phyloP scores from a whole-genome alignment of 306 rosid genomes.

The Medicago arabica region DNA sequence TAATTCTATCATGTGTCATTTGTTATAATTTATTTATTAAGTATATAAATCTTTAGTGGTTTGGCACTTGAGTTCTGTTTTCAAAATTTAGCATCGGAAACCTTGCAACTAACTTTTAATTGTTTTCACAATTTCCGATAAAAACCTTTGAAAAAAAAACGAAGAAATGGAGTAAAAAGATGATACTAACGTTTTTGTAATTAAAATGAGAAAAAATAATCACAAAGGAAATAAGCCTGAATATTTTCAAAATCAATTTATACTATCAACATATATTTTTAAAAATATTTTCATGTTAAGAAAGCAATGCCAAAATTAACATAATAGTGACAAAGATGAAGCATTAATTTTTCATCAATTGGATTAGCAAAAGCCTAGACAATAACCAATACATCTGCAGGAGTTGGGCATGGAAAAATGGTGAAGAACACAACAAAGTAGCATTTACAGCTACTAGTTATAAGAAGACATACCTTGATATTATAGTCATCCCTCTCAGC shows the following conservation, averaged over 20 bases:
- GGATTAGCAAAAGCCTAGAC: slow-evolving; percentile 26
- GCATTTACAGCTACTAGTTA: slow-evolving; percentile 18
- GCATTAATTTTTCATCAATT: slow-evolving; percentile 25
- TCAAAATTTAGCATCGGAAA: background rate
- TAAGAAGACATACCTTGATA: slow-evolving; percentile 73
- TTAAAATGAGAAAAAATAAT: background rate
- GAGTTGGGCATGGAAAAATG: slow-evolving; percentile 29
- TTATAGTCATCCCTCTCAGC: slow-evolving; percentile 96
- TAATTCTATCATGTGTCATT: no score
- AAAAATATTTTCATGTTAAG: no score
- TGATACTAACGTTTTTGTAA: background rate
- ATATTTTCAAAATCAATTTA: background rate
- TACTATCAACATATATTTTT: background rate
- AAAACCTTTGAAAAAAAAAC: background rate
- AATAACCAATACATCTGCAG: slow-evolving; percentile 15
- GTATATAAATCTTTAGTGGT: no score
- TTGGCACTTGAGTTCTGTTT: background rate
- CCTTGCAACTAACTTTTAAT: background rate
- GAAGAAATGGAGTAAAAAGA: background rate
- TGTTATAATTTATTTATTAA: no score
- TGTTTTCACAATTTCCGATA: background rate
- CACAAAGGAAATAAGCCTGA: background rate
- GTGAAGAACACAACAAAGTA: slow-evolving; percentile 12
- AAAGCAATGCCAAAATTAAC: background rate
- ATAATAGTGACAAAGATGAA: slow-evolving; percentile 3